These are phyloP conservation scores for Yarrowia sp. DNA, from an alignment of 805 yeast genomes.

Conservation along the genomic window DNA sequence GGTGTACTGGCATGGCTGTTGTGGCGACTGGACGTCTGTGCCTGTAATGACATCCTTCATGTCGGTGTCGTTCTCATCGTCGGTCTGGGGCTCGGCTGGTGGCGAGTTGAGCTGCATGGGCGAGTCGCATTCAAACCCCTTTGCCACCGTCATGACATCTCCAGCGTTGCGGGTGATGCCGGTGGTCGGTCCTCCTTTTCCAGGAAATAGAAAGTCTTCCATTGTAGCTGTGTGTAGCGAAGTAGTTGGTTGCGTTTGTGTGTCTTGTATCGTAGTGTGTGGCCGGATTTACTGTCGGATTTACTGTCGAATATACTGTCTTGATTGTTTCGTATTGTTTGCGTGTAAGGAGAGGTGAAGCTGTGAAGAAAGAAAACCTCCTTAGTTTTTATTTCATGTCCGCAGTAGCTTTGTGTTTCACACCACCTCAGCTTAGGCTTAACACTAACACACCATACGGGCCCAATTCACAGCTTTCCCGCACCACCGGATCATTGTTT, in stretches of 20 bases:
- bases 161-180: slow-evolving; percentile 11
- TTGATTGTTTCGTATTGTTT: background rate
- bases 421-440: slow-evolving; percentile 17
- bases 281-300: background rate
- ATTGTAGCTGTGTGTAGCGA: background rate
- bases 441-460: slow-evolving; percentile 1
- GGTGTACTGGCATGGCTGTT: slow-evolving; percentile 5
- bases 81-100: slow-evolving; percentile 17
- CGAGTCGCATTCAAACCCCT: slow-evolving; percentile 25
- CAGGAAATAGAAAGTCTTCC: slow-evolving; percentile 23
- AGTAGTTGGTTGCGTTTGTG: background rate
- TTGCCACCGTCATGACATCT: slow-evolving; percentile 17
- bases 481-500: slow-evolving; percentile 15
- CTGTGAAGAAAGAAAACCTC: background rate
- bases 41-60: background rate
- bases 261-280: background rate
- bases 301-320: background rate
- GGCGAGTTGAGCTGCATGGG: slow-evolving; percentile 26
- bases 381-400: background rate
- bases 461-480: background rate
- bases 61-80: background rate
- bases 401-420: slow-evolving; percentile 17
- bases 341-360: background rate
- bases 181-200: slow-evolving; percentile 9
- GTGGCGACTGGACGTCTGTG: background rate